Conservation (phyloP, 2,329 filamentous ascomycete genomes). For the Colletotrichum falcatum region DNA sequence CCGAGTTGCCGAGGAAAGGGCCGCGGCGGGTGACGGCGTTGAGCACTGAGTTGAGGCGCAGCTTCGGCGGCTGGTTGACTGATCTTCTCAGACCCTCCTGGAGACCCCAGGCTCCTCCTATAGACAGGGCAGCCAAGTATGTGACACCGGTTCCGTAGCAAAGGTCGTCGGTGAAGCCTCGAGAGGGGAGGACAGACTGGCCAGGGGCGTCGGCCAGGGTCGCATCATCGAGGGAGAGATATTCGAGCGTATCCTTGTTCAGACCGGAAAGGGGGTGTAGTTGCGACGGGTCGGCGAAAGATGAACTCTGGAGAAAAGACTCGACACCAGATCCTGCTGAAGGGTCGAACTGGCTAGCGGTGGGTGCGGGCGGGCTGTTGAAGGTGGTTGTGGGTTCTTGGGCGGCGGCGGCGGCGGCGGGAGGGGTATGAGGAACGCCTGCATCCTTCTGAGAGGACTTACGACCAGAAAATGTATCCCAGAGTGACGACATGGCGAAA, state of each 20-base stretch:
- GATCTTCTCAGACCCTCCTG: conserved; percentile 88
- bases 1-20: conserved; percentile 95
- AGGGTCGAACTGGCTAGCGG: conserved; percentile 75
- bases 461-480: conserved; percentile 72
- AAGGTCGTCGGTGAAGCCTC: conserved; percentile 97
- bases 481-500: conserved; percentile 66
- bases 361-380: conserved; percentile 52
- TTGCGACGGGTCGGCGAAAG: conserved; percentile 86
- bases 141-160: conserved; percentile 97
- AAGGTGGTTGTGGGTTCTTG: conserved; percentile 63
- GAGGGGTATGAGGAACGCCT: conserved; percentile 45
- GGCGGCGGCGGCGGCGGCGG: conserved; percentile 53
- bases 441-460: conserved; percentile 58
- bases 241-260: conserved; percentile 93
- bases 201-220: conserved; percentile 87
- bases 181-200: conserved; percentile 89
- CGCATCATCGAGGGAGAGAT: conserved; percentile 93
- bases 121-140: conserved; percentile 86
- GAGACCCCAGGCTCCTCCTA: conserved; percentile 93
- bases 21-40: conserved; percentile 94
- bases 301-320: conserved; percentile 82
- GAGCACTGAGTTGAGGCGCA: conserved; percentile 92
- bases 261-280: conserved; percentile 94
- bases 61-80: conserved; percentile 83
- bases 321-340: conserved; percentile 82